A percentile compares a stretch with the other conserved stretches of the same genome.
Evolutionary conservation across 306 rosid genomes (phyloP).

Genomic region (Cercis canadensis): DNA sequence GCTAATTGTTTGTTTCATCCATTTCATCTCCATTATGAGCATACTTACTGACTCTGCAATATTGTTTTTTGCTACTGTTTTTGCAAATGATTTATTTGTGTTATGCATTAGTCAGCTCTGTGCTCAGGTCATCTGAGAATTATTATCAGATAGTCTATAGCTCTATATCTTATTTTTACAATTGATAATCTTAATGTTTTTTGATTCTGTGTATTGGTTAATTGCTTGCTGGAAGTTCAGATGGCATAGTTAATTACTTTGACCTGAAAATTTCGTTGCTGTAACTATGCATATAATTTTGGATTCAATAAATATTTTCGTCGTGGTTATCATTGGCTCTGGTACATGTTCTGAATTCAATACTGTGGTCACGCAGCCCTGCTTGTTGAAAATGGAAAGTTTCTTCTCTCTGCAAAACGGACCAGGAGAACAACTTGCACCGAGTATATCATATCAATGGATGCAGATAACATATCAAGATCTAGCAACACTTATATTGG

Average conservation of each 20-base stretch:
- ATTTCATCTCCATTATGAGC: neutral
- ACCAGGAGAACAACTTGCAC: constrained; percentile 83
- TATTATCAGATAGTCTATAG: constrained; percentile 1
- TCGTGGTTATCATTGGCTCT: neutral
- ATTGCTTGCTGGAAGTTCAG: neutral
- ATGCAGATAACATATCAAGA: constrained; percentile 83
- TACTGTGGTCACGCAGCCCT: constrained; percentile 59
- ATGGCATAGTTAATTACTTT: constrained; percentile 20
- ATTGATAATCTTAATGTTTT: neutral
- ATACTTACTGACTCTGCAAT: neutral
- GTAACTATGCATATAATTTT: constrained; percentile 1
- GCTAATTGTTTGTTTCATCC: neutral
- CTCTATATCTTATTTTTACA: neutral
- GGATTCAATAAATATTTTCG: neutral
- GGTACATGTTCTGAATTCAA: constrained; percentile 29
- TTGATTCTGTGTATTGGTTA: constrained; percentile 15
- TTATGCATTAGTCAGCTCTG: constrained; percentile 1
- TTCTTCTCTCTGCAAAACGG: constrained; percentile 91
- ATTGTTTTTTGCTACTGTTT: neutral
- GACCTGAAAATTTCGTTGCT: constrained; percentile 9
- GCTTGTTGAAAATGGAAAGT: constrained; percentile 89
- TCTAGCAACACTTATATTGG: constrained; percentile 87
- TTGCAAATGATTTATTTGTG: constrained; percentile 14
- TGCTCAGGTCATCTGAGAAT: constrained; percentile 6
- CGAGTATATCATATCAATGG: constrained; percentile 85